Evolutionary conservation across 2,329 filamentous ascomycete species (phyloP).

Genomic region (Phoma herbarum): DNA sequence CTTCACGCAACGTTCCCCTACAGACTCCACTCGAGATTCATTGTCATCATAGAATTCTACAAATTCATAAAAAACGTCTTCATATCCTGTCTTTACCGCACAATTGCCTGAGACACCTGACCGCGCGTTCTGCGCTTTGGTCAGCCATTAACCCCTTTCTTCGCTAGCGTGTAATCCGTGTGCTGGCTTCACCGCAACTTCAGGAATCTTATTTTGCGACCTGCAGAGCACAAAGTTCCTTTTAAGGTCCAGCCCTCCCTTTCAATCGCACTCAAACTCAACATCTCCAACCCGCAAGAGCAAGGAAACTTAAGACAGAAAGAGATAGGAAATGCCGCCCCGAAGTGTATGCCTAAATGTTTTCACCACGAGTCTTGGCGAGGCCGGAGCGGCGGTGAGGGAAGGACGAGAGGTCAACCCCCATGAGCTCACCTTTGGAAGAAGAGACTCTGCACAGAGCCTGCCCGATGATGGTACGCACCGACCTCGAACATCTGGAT

Average conservation of each 20-base stretch:
- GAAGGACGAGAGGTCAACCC: slow-evolving; percentile 31
- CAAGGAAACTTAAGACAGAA: slow-evolving; percentile 18
- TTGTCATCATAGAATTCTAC: slow-evolving; percentile 8
- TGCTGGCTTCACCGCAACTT: slow-evolving; percentile 51
- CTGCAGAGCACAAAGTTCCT: slow-evolving; percentile 36
- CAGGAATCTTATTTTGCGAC: slow-evolving; percentile 40
- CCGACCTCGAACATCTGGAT: background rate
- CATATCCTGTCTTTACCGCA: slow-evolving; percentile 18
- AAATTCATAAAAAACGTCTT: slow-evolving; percentile 10
- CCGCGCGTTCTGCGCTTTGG: slow-evolving; percentile 39
- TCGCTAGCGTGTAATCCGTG: slow-evolving; percentile 45
- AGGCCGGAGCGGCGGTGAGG: slow-evolving; percentile 39
- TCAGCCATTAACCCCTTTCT: slow-evolving; percentile 44
- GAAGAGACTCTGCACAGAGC: slow-evolving; percentile 42
- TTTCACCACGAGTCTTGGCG: slow-evolving; percentile 46
- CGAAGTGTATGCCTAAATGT: slow-evolving; percentile 51
- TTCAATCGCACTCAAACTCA: slow-evolving; percentile 19
- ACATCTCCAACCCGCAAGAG: slow-evolving; percentile 24
- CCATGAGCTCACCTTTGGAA: slow-evolving; percentile 30
- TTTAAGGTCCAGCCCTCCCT: slow-evolving; percentile 35
- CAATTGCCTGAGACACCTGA: slow-evolving; percentile 43
- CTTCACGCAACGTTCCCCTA: slow-evolving; percentile 20
- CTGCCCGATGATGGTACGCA: slow-evolving; percentile 34
- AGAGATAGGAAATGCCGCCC: slow-evolving; percentile 44
- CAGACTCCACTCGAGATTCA: slow-evolving; percentile 16